Percentiles rank a stretch among this genome's conserved stretches.
phyloP scores from a whole-genome alignment of 768 basidiomycete species.

The Lactifluus volemus region DNA sequence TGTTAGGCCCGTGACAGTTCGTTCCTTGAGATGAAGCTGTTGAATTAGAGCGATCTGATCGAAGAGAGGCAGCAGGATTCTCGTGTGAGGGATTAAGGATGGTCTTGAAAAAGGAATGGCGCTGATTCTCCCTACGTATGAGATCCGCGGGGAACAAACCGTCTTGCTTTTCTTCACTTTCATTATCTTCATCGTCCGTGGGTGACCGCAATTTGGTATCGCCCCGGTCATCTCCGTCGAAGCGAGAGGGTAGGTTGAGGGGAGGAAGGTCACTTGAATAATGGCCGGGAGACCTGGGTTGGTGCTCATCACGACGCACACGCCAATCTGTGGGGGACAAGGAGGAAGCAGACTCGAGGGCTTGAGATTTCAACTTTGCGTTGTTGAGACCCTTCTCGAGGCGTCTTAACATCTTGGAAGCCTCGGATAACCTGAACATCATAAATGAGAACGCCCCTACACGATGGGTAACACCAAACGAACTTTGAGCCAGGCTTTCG shows the following conservation, averaged over 20 bases:
- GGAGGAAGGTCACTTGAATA: slow-evolving; percentile 44
- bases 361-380: slow-evolving; percentile 59
- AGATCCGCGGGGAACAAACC: slow-evolving; percentile 65
- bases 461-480: slow-evolving; percentile 19
- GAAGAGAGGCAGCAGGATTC: slow-evolving; percentile 26
- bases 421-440: slow-evolving; percentile 63
- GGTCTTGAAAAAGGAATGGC: slow-evolving; percentile 75
- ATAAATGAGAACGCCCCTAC: slow-evolving; percentile 10
- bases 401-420: slow-evolving; percentile 81
- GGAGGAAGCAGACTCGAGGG: slow-evolving; percentile 28
- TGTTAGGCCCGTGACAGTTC: slow-evolving; percentile 21
- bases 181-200: slow-evolving; percentile 57
- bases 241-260: slow-evolving; percentile 31
- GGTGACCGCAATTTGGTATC: slow-evolving; percentile 13
- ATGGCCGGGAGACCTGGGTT: slow-evolving; percentile 24
- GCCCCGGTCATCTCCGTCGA: slow-evolving; percentile 10
- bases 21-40: slow-evolving; percentile 12
- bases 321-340: slow-evolving; percentile 20
- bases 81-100: slow-evolving; percentile 68
- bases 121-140: slow-evolving; percentile 60
- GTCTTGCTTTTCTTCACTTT: slow-evolving; percentile 51
- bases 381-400: slow-evolving; percentile 76
- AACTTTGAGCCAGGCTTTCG: slow-evolving; percentile 89
- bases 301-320: slow-evolving; percentile 9
- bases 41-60: slow-evolving; percentile 31